Base-by-base conservation (phyloP, 768 basidiomycete species). In the Lentinula aciculospora region DNA sequence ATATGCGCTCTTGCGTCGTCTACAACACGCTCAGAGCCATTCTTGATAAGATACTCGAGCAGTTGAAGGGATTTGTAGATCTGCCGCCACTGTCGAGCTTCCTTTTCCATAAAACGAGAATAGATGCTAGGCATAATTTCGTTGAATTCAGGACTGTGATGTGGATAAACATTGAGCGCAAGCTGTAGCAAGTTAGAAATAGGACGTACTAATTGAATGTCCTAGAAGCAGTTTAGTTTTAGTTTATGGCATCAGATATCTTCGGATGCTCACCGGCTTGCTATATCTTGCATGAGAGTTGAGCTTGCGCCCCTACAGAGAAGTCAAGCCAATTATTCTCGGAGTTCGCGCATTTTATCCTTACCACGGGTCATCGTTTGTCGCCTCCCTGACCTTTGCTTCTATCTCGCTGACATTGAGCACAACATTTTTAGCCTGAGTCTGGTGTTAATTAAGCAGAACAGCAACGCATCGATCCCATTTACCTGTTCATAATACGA, bases 61-160 rank as follows among this genome's bases (percentile, higher is more conserved):
- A 98, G 80, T 74, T 96, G 93, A 15, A 97, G 76, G 23, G 95
- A 89, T 92, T 99, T 99, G 82, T 99, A 99, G 58, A 99, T 98
- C 71, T 99, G 94, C 34, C 97, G 81, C 97, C 97, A 99, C 68
- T 99, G 92, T 21, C 89, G 79, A 0, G 97, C 97, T 72, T 99
- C 97, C 74, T 98, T 98, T 72, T 98, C 92, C 86, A 95, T 96
- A 71, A 96, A 97, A 27, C 93, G 84, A 8, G 85, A 81, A 71
- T 97, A 98, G 64, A 98, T 97, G 66, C 84, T 86, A 3, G 97
- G 96, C 94, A 99, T 98, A 68, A 98, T 94, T 76, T 99, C 96
- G 72, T 98, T 99, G 74, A 99, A 99, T 61, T 94, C 84, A 80
- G 95, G 93, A 74, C 94, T 97, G 68, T 39, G 21, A 29, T 45